phyloP scores from a whole-genome alignment of 2,329 filamentous ascomycete species.

The Zasmidium cellare region DNA sequence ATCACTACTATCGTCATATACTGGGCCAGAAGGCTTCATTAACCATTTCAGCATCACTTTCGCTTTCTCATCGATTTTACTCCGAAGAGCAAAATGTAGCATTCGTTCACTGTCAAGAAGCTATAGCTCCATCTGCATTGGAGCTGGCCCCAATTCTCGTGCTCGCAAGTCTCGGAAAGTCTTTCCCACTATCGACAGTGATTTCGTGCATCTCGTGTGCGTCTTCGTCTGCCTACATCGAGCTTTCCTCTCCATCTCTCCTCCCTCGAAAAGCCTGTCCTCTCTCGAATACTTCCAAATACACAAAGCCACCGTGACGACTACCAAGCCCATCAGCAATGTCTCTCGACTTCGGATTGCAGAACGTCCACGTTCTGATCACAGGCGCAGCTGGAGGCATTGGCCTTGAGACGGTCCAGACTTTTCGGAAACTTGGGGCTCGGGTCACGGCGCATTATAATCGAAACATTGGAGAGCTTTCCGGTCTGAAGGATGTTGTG shows the following conservation, averaged over 20 bases:
- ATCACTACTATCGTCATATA: too few species aligned
- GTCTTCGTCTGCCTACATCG: too few species aligned
- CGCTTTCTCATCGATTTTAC: too few species aligned
- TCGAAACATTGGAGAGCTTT: slow-evolving; percentile 36
- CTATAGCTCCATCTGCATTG: neutral
- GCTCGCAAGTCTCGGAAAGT: neutral
- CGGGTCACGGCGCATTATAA: slow-evolving; percentile 43
- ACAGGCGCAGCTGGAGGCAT: slow-evolving; percentile 34
- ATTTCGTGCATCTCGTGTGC: too few species aligned
- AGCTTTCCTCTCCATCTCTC: too few species aligned
- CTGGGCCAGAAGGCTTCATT: too few species aligned
- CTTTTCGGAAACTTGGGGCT: slow-evolving; percentile 35
- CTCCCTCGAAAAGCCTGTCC: too few species aligned
- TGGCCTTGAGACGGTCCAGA: slow-evolving; percentile 40
- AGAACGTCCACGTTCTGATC: slow-evolving; percentile 35
- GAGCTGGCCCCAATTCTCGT: neutral
- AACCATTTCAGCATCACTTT: too few species aligned
- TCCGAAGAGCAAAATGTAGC: too few species aligned
- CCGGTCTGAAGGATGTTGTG: slow-evolving; percentile 24
- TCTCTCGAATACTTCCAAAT: too few species aligned
- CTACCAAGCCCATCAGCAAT: slow-evolving; percentile 13
- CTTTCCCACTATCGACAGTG: neutral
- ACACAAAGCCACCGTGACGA: neutral
- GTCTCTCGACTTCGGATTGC: slow-evolving; percentile 33
- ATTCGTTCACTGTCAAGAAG: too few species aligned